Conservation (phyloP, 192 early-diverging fungal species). For the Coemansia sp. region DNA sequence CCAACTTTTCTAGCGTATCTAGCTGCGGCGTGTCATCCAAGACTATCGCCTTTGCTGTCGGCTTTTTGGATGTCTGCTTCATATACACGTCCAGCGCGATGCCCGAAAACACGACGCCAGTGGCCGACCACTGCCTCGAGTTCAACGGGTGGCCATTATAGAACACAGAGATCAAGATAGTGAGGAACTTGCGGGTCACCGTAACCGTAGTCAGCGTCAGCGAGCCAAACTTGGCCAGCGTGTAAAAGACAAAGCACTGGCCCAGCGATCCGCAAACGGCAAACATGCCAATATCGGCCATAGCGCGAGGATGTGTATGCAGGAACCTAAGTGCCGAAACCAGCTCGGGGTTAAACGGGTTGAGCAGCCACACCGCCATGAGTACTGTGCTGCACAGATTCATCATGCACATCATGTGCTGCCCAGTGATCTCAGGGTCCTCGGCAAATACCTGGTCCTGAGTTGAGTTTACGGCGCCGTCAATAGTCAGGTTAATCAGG, state of each 20-base stretch:
- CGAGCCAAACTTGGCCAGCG: slow-evolving; percentile 88
- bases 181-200: slow-evolving; percentile 96
- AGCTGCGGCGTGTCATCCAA: slow-evolving; percentile 5
- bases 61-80: slow-evolving; percentile 62
- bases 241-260: slow-evolving; percentile 99
- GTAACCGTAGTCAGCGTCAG: slow-evolving; percentile 92
- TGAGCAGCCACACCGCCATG: slow-evolving; percentile 76
- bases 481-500: slow-evolving; percentile 82
- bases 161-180: slow-evolving; percentile 90
- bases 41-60: neutral
- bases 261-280: slow-evolving; percentile 91
- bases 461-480: slow-evolving; percentile 94
- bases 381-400: slow-evolving; percentile 79
- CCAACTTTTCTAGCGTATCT: neutral
- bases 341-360: slow-evolving; percentile 82
- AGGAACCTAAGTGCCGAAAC: slow-evolving; percentile 74
- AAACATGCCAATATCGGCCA: slow-evolving; percentile 87
- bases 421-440: slow-evolving; percentile 72
- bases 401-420: slow-evolving; percentile 99
- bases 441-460: slow-evolving; percentile 94
- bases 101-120: slow-evolving; percentile 86
- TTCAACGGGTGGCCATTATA: slow-evolving; percentile 83
- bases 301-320: slow-evolving; percentile 75
- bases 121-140: slow-evolving; percentile 83
- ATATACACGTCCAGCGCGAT: slow-evolving; percentile 79